Evolutionary conservation across 257 asterid species (phyloP).

Genomic region (Datura wrightii): DNA sequence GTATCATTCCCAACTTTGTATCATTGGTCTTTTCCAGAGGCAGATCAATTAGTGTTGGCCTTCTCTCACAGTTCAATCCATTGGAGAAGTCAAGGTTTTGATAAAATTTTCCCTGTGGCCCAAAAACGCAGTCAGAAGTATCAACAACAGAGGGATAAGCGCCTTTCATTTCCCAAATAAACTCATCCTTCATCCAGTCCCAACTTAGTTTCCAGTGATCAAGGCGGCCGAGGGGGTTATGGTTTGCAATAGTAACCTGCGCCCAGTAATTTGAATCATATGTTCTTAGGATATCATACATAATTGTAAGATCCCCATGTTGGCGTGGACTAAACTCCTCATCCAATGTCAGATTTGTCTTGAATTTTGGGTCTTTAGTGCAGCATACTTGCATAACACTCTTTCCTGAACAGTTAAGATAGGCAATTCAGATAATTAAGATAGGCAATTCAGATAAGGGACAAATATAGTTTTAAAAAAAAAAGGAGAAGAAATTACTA

Average conservation of each 20-base stretch:
- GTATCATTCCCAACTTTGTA: constrained; percentile 72
- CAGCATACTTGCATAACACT: constrained; percentile 78
- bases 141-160: constrained; percentile 82
- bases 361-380: constrained; percentile 52
- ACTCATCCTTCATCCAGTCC: constrained; percentile 99
- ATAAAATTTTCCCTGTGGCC: constrained; percentile 70
- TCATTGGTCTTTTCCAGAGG: constrained; percentile 77
- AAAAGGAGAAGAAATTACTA: background rate
- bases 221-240: constrained; percentile 84
- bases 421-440: constrained; percentile 2
- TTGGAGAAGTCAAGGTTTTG: constrained; percentile 69
- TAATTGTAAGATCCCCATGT: constrained; percentile 77
- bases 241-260: constrained; percentile 71
- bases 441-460: background rate
- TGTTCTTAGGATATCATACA: constrained; percentile 76
- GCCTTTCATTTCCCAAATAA: constrained; percentile 76
- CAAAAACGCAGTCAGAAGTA: constrained; percentile 70
- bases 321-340: constrained; percentile 72
- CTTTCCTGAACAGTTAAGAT: constrained; percentile 55
- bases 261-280: constrained; percentile 88
- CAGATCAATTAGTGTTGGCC: constrained; percentile 81
- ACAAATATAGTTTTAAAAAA: background rate
- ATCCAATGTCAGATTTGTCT: constrained; percentile 52
- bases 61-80: constrained; percentile 72
- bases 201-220: constrained; percentile 91